Base-by-base conservation (phyloP, 73 alveolate species). In the Durusdinium trenchii region DNA sequence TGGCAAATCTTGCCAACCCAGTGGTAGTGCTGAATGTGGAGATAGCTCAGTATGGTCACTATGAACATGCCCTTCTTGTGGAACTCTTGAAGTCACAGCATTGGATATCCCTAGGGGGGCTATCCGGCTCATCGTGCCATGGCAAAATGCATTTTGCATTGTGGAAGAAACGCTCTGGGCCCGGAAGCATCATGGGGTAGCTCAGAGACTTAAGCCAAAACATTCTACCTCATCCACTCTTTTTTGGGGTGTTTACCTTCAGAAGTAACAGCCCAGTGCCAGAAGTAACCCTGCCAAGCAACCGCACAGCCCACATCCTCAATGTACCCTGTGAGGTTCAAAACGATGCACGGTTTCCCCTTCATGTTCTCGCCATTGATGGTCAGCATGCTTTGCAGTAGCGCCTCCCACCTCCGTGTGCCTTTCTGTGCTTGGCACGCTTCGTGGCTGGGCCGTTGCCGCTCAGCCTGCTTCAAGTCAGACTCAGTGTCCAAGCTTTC, bases 401-500 rank as follows among this genome's bases (percentile, higher is more conserved):
- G 6, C 2, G 90, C 64, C 26, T 6, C 5, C 91, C 91, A 81
- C 2, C 91, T 9, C 20, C 14, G 50, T 4, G 45, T 26, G 12
- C 91, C 91, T 47, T 81, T 81, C 35, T 81, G 91, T 3, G 91
- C 91, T 18, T 47, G 69, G 48, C 36, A 6, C 7, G 91, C 91
- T 46, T 81, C 91, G 12, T 0, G 6, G 46, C 50, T 28, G 26
- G 91, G 91, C 32, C 91, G 45, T 30, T 46, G 69, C 3, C 91
- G 43, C 32, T 81, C 91, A 3, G 91, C 51, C n/a, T 47, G 69
- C n/a, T 48, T 46, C 35, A 81, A 14, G 35, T 81, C 91, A 6
- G 71, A 10, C 7, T 81, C 91, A 12, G 32, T 4, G n/a, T 81
- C 91, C 14, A 81, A 48, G 48, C n/a, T 2, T 28, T 81, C 91